These are phyloP conservation scores for Astragalus glycyphyllos DNA, from an alignment of 306 rosid species.

Conservation along the genomic window DNA sequence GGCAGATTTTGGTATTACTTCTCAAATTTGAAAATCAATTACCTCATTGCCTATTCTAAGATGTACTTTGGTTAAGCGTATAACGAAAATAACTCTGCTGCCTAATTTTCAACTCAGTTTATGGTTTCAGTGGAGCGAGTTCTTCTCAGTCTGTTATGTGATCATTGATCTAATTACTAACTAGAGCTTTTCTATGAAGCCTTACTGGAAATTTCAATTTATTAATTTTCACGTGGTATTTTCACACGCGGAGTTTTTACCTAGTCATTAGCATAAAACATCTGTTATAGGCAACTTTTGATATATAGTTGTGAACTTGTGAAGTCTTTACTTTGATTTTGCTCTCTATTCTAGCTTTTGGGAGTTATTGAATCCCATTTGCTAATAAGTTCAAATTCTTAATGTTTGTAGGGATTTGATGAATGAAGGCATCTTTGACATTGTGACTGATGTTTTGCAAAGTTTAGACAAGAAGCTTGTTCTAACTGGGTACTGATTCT, in stretches of 20 bases:
- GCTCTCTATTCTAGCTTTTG: not conserved
- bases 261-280: not conserved
- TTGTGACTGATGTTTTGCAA: conserved; percentile 76
- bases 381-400: conserved; percentile 41
- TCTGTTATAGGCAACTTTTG: conserved; percentile 7
- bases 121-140: conserved; percentile 24
- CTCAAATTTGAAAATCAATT: not conserved
- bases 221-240: conserved; percentile 19
- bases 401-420: conserved; percentile 76
- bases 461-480: conserved; percentile 85
- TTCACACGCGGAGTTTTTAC: not conserved
- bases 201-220: not conserved
- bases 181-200: conserved; percentile 10
- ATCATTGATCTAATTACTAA: conserved; percentile 2
- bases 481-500: conserved; percentile 80
- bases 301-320: not conserved
- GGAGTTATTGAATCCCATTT: conserved; percentile 33
- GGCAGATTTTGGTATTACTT: conserved; percentile 1
- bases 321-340: not conserved
- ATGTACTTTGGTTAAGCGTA: conserved; percentile 27
- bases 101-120: not conserved
- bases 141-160: conserved; percentile 8
- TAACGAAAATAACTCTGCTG: not conserved
- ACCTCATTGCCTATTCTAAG: not conserved
- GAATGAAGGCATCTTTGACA: conserved; percentile 94